Evolutionary conservation across 768 basidiomycete species (phyloP).

Genomic region (Steccherinum ochraceum): DNA sequence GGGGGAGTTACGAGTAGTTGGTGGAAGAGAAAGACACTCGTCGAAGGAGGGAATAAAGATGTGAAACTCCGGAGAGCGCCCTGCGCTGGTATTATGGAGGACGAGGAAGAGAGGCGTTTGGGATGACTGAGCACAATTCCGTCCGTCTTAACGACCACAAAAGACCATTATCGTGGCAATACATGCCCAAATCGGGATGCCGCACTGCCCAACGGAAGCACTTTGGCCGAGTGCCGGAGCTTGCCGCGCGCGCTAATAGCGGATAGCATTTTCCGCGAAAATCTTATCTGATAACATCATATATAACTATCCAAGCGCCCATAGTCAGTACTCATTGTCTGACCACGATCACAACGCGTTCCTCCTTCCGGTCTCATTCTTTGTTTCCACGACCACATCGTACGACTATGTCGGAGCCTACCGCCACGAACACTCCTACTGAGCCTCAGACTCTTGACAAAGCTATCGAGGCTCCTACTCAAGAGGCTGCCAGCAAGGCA

Average conservation of each 20-base stretch:
- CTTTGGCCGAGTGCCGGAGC: too few relatives aligned
- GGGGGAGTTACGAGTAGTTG: slow-evolving; percentile 1
- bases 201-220: background rate
- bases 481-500: background rate
- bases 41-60: background rate
- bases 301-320: background rate
- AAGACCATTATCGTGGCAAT: too few relatives aligned
- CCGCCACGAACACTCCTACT: background rate
- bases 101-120: background rate
- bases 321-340: background rate
- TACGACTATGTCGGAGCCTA: background rate
- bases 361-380: background rate
- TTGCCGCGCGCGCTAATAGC: too few relatives aligned
- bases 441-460: background rate
- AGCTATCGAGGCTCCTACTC: background rate
- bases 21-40: background rate
- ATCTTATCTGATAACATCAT: background rate
- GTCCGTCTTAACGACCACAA: too few relatives aligned
- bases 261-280: background rate
- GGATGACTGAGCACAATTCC: background rate
- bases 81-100: background rate
- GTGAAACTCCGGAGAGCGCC: background rate
- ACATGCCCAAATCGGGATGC: background rate
- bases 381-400: background rate
- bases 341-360: background rate